Conservation (phyloP, 2,329 filamentous ascomycete species). For the Trichoderma lentiforme region DNA sequence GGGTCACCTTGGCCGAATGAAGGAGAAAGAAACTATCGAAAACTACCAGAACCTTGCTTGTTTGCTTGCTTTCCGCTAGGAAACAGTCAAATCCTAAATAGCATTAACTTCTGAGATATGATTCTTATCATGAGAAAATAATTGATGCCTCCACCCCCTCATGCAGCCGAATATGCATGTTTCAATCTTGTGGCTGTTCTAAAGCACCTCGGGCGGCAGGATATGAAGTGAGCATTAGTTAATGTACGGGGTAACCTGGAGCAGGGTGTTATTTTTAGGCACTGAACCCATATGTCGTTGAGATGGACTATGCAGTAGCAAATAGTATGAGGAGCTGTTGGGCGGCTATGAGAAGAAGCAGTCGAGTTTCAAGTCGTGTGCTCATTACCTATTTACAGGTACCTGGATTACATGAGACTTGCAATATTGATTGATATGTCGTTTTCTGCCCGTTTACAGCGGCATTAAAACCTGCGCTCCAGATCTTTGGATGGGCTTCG, state of each 20-base stretch:
- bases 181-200: background rate
- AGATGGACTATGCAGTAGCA: background rate
- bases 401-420: background rate
- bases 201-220: background rate
- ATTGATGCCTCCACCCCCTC: background rate
- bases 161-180: constrained; percentile 11
- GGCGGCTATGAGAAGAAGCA: background rate
- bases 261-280: background rate
- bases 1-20: background rate
- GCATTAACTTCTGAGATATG: background rate
- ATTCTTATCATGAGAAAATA: background rate
- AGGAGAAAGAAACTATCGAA: background rate
- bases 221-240: background rate
- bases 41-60: background rate
- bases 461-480: background rate
- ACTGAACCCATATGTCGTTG: background rate
- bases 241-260: background rate
- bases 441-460: background rate
- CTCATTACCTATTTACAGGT: background rate
- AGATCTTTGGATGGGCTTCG: background rate
- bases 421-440: background rate
- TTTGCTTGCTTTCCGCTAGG: background rate
- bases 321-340: background rate
- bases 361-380: background rate
- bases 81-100: background rate